phyloP scores from a whole-genome alignment of 2,329 filamentous ascomycete species.

The Massarina eburnea region DNA sequence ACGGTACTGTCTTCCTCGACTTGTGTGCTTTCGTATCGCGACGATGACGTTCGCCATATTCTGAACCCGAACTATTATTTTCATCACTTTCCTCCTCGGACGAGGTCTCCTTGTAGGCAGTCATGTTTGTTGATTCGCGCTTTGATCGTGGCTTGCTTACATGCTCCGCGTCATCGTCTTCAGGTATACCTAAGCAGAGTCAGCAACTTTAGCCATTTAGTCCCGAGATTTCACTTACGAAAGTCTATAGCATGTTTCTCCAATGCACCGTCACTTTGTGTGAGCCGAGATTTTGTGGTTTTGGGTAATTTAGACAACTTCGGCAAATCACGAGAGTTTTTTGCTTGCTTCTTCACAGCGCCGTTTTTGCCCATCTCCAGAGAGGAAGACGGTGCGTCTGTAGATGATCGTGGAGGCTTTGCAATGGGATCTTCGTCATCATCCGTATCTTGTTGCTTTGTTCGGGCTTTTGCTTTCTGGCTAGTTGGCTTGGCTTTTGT shows the following conservation, averaged over 20 bases:
- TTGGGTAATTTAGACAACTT: constrained; percentile 4
- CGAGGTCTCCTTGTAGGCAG: constrained; percentile 11
- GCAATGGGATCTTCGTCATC: constrained; percentile 7
- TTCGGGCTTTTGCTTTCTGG: neutral
- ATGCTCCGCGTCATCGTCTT: constrained; percentile 6
- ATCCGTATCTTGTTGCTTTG: constrained; percentile 3
- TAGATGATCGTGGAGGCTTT: neutral
- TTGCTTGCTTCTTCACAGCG: neutral
- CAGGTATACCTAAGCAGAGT: constrained; percentile 14
- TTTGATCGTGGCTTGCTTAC: constrained; percentile 4
- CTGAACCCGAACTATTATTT: constrained; percentile 8
- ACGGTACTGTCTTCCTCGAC: neutral
- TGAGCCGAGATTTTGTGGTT: neutral
- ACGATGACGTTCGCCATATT: constrained; percentile 3
- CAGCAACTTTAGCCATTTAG: too few species aligned
- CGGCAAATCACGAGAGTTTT: neutral
- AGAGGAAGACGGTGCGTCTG: neutral
- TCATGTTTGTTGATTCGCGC: constrained; percentile 2
- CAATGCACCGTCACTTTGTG: neutral
- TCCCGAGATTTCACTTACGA: too few species aligned
- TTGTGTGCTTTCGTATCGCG: neutral
- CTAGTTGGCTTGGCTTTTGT: constrained; percentile 1
- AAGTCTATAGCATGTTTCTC: neutral
- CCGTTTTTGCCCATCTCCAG: too few species aligned
- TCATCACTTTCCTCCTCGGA: constrained; percentile 2